Evolutionary conservation across 371 early-diverging fungal species (phyloP).

Genomic region (Mortierella sp.): DNA sequence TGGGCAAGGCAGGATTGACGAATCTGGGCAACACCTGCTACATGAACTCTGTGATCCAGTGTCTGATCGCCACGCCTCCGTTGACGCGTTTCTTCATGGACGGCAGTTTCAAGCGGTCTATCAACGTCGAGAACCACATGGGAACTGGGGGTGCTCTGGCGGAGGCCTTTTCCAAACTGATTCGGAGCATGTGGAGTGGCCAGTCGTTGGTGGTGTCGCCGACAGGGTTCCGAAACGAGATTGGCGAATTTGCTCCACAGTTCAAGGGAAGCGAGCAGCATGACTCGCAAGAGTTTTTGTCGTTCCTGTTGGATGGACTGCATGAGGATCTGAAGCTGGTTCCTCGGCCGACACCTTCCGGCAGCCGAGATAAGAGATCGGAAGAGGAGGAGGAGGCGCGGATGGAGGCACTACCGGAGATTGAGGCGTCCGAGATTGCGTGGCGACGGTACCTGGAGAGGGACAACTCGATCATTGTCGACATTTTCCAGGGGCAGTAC

Average conservation of each 20-base stretch:
- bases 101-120: conserved; percentile 76
- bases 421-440: conserved; percentile 72
- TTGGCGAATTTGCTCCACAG: conserved; percentile 76
- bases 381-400: conserved; percentile 52
- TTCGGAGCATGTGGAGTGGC: conserved; percentile 79
- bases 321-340: conserved; percentile 80
- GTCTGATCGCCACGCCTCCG: conserved; percentile 88
- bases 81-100: conserved; percentile 87
- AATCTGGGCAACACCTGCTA: conserved; percentile 99
- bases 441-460: conserved; percentile 84
- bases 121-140: conserved; percentile 83
- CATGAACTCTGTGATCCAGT: conserved; percentile 98
- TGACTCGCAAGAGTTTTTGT: conserved; percentile 85
- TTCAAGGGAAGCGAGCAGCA: conserved; percentile 78
- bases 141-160: conserved; percentile 86
- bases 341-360: conserved; percentile 21
- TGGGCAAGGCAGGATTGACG: conserved; percentile 87
- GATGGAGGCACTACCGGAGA: conserved; percentile 49
- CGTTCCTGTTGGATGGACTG: conserved; percentile 77
- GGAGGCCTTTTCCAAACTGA: conserved; percentile 76
- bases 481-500: conserved; percentile 91
- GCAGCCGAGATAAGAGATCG: conserved; percentile 44
- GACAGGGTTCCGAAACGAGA: conserved; percentile 66
- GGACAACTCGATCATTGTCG: conserved; percentile 93
- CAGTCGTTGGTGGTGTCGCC: conserved; percentile 71